phyloP scores from a whole-genome alignment of 2,329 filamentous ascomycete genomes.

The Plenodomus lindquistii region DNA sequence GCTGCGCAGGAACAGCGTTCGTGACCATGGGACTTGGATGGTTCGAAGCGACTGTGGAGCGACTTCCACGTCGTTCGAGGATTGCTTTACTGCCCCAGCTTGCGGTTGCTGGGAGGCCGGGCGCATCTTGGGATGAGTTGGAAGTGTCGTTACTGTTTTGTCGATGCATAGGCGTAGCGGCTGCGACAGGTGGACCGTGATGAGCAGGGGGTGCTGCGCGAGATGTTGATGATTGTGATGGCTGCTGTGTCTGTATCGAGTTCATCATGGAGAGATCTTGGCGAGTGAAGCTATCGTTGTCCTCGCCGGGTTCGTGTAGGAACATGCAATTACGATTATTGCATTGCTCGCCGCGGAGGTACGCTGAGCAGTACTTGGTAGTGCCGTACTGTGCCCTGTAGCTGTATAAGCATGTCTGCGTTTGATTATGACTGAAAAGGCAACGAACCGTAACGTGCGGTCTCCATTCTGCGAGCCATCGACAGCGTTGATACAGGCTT shows the following conservation, averaged over 20 bases:
- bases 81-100: slow-evolving; percentile 83
- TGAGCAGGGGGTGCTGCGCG: slow-evolving; percentile 57
- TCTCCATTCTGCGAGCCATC: slow-evolving; percentile 93
- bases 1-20: slow-evolving; percentile 48
- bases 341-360: slow-evolving; percentile 90
- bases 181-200: slow-evolving; percentile 55
- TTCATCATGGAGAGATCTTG: slow-evolving; percentile 96
- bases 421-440: not conserved
- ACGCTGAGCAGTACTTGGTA: slow-evolving; percentile 98
- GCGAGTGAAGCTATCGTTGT: slow-evolving; percentile 93
- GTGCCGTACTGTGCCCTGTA: slow-evolving; percentile 75
- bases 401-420: slow-evolving; percentile 20
- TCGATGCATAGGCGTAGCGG: slow-evolving; percentile 67
- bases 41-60: slow-evolving; percentile 78
- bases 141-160: slow-evolving; percentile 79
- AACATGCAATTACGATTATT: slow-evolving; percentile 98
- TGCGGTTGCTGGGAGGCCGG: slow-evolving; percentile 89
- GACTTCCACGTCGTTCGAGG: slow-evolving; percentile 72
- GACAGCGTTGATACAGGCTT: slow-evolving; percentile 85
- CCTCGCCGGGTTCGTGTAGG: slow-evolving; percentile 95
- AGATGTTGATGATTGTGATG: slow-evolving; percentile 60
- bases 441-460: slow-evolving; percentile 70
- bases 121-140: slow-evolving; percentile 65
- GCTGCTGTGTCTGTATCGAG: slow-evolving; percentile 77
- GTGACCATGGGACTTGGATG: slow-evolving; percentile 76